Base-by-base conservation (phyloP, 2,329 filamentous ascomycete genomes). In the Sporothrix phasma region DNA sequence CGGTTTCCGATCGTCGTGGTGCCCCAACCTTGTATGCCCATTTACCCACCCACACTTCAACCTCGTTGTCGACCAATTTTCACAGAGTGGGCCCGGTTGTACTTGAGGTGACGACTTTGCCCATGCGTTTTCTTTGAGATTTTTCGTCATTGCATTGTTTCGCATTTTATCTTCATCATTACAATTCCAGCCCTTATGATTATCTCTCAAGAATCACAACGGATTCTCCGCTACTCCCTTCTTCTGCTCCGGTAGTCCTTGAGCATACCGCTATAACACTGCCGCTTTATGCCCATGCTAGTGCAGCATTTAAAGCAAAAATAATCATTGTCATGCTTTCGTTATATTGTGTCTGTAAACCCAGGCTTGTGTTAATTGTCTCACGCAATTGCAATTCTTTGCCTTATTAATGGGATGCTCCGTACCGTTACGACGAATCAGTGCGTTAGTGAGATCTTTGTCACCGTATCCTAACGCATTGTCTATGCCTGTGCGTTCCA, bases 1-100 rank as follows among this genome's bases (percentile, higher is more conserved):
- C 59, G 46, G 24, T 54, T 60, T 53, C n/a, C 64, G 62, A 62
- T 65, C 64, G 59, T 19, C 58, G 37, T 24, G 51, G 51, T n/a
- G 43, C 58, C 64, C 64, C 64, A 59, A 62, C 22, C 64, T 19
- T 65, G 47, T n/a, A 58, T 49, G 63, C 60, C 60, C 59, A 62
- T 65, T 53, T 62, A 62, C 19, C 64, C 63, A 65, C 63, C 29
- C 64, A 59, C 51, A 59, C 59, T 13, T 49, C 31, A 61, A 10
- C n/a, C 47, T 62, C 17, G 51, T 1, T 19, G 17, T 39, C 62
- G 34, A 39, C 43, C 8, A 41, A 13, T 24, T 45, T 41, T 29
- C 24, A n/a, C 54, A n/a, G 43, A 43, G 47, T 61, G 59, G 59
- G 15, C 34, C 47, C 7, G 26, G 19, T 62, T 29, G 29, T 26